Percentiles rank a stretch among this genome's conserved stretches.
phyloP scores from a whole-genome alignment of 2,329 filamentous ascomycete species.

The Curvularia verruculosa region DNA sequence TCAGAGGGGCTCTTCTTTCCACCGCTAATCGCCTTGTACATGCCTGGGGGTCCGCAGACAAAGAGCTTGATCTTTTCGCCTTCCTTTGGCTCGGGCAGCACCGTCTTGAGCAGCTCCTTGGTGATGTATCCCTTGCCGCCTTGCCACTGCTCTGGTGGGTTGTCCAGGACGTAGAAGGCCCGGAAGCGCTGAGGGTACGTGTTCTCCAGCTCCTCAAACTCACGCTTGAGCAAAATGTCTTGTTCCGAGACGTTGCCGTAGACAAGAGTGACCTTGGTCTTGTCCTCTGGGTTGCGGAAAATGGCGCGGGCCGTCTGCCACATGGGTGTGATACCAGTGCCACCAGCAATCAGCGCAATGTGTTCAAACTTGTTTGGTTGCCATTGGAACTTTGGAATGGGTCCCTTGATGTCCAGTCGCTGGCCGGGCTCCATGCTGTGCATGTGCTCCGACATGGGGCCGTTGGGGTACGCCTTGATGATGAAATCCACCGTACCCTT shows the following conservation, averaged over 20 bases:
- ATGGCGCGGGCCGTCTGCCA: slow-evolving; percentile 91
- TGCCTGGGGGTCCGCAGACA: slow-evolving; percentile 87
- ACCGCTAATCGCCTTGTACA: slow-evolving; percentile 94
- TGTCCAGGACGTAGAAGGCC: slow-evolving; percentile 91
- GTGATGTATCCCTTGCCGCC: slow-evolving; percentile 80
- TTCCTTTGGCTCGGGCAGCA: slow-evolving; percentile 88
- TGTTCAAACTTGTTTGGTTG: slow-evolving; percentile 89
- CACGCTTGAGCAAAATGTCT: slow-evolving; percentile 88
- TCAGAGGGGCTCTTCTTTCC: slow-evolving; percentile 89
- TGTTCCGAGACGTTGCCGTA: slow-evolving; percentile 90
- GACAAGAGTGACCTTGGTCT: slow-evolving; percentile 95
- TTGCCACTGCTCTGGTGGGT: slow-evolving; percentile 77
- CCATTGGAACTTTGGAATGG: slow-evolving; percentile 93
- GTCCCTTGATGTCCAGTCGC: slow-evolving; percentile 89
- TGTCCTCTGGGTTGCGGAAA: slow-evolving; percentile 94
- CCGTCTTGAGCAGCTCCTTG: slow-evolving; percentile 93
- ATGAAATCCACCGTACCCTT: slow-evolving; percentile 85
- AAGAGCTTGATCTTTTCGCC: slow-evolving; percentile 91
- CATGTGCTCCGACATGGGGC: slow-evolving; percentile 89
- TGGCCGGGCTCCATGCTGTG: slow-evolving; percentile 84
- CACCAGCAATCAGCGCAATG: slow-evolving; percentile 86
- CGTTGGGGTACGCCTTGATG: slow-evolving; percentile 88
- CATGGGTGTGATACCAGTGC: slow-evolving; percentile 97
- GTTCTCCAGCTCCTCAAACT: slow-evolving; percentile 88
- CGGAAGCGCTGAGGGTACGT: slow-evolving; percentile 94